Evolutionary conservation across 2,329 filamentous ascomycete species (phyloP), one percentile per base, ranked within the genome.

Genomic region (Myriosclerotinia curreyana): DNA sequence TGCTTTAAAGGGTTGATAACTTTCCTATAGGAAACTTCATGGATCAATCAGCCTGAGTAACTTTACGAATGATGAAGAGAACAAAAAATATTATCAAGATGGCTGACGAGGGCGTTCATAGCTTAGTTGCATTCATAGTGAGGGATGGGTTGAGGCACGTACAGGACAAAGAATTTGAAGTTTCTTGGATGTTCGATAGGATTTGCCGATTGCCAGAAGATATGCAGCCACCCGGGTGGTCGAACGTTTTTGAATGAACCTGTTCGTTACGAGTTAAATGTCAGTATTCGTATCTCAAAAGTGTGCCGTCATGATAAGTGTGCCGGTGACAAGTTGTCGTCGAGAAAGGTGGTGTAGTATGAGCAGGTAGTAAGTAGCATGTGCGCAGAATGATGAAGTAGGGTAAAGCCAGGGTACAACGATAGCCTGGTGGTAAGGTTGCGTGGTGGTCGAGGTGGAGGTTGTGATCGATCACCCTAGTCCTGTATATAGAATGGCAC

Each of bases 191-290:
- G 65, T 70, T 63, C 62, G 61, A 61, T 64, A 44, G 66, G 66
- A 65, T 55, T 56, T 66, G 65, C 66, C 64, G 66, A 69, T 69
- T 63, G 60, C 69, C 64, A 71, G 71, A 72, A 66, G 64, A 61
- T 72, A 71, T 74, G 72, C 72, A 73, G 72, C 71, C 70, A 73
- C 70, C 72, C 73, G 70, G 44, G 36, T 36, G 52, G 46, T 48
- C 62, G 56, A 66, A 55, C 48, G 25, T 49, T 49, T 49, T 50
- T 60, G 20, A 60, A 62, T 61, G 69, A 69, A 73, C 69, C 72
- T 73, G 71, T 71, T 73, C 70, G 71, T 46, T 58, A 28, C 55
- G 55, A 58, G 55, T 42, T 1, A 65, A 64, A 64, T 50, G 51
- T 50, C 51, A 56, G 60, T 34, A n/a, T 63, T 70, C 62, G 69